A percentile compares a stretch with the other conserved stretches of the same genome.
These are phyloP conservation scores for Sesbania bispinosa DNA, from an alignment of 306 rosid species.

Conservation along the genomic window DNA sequence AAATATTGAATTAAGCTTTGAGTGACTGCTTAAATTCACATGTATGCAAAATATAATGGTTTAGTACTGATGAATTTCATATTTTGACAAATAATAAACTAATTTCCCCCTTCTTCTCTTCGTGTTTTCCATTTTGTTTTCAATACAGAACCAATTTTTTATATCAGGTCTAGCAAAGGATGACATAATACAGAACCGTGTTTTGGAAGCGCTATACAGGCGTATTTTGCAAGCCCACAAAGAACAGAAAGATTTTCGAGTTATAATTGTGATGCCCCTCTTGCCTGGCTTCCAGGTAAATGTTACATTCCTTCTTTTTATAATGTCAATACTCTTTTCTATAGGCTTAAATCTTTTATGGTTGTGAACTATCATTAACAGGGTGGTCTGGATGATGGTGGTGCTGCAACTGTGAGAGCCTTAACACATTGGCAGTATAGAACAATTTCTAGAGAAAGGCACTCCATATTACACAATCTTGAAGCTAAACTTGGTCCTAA, in stretches of 20 bases:
- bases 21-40: slow-evolving; percentile 2
- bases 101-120: background rate
- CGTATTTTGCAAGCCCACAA: slow-evolving; percentile 82
- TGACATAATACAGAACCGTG: slow-evolving; percentile 71
- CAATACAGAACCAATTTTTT: slow-evolving; percentile 86
- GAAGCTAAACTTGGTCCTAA: slow-evolving; percentile 69
- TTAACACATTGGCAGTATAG: slow-evolving; percentile 98
- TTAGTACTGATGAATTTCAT: background rate
- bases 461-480: slow-evolving; percentile 78
- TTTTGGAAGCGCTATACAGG: slow-evolving; percentile 79
- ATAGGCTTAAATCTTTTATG: background rate
- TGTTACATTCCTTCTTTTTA: background rate
- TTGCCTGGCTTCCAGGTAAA: slow-evolving; percentile 97
- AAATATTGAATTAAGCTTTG: background rate
- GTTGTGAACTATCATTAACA: slow-evolving; percentile 30
- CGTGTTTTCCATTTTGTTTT: slow-evolving; percentile 24
- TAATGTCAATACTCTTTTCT: background rate
- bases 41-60: slow-evolving; percentile 8
- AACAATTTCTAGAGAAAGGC: slow-evolving; percentile 76
- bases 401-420: slow-evolving; percentile 99
- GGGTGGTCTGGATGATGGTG: slow-evolving; percentile 96
- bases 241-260: slow-evolving; percentile 78
- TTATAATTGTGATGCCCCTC: slow-evolving; percentile 84
- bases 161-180: slow-evolving; percentile 88
- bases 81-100: slow-evolving; percentile 16